Evolutionary conservation across 768 basidiomycete genomes (phyloP), one percentile per base, ranked within the genome.

Genomic region (Termitomyces sp.): DNA sequence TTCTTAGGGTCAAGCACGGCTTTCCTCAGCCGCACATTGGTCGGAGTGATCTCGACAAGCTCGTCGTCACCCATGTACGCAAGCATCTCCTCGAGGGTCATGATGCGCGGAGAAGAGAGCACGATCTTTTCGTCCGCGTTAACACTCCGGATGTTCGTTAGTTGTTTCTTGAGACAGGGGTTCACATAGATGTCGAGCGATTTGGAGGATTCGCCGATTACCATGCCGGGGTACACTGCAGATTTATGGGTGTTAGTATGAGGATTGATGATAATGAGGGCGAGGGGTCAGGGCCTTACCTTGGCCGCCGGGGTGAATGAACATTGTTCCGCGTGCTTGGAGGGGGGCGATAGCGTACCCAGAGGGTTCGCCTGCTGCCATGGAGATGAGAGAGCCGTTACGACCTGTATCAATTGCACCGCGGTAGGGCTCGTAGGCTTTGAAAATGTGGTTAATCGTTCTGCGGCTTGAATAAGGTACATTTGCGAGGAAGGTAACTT

Each of bases 361-460:
- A 6, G 79, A 78, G 0, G 77, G 70, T 62, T 79, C 78, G 35
- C 80, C 80, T 23, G 69, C 63, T 13, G 75, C 66, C 79, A 80
- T 80, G 8, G 78, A 78, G 40, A 82, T 79, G 40, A 81, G 63
- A 46, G 79, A 73, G 7, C 78, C 80, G 55, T 79, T 80, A 26
- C 80, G 71, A 1, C 79, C 79, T 3, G 80, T 80, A 56, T 80
- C 78, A 35, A 80, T 75, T 9, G 66, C 67, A 4, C 79, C 79
- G 46, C 72, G 75, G 67, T 67, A 78, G 0, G 76, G 72, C 53
- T 78, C 75, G 53, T 82, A 82, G 1, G 69, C 79, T 60, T 80
- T 79, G 71, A 82, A 82, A 18, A 79, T 80, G 57, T 82, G 80
- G 61, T 79, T 80, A 57, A 82, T 76, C n/a, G 79, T 78, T 50